Evolutionary conservation across 805 yeast species (phyloP).

Genomic region (Starmerella asiatica): DNA sequence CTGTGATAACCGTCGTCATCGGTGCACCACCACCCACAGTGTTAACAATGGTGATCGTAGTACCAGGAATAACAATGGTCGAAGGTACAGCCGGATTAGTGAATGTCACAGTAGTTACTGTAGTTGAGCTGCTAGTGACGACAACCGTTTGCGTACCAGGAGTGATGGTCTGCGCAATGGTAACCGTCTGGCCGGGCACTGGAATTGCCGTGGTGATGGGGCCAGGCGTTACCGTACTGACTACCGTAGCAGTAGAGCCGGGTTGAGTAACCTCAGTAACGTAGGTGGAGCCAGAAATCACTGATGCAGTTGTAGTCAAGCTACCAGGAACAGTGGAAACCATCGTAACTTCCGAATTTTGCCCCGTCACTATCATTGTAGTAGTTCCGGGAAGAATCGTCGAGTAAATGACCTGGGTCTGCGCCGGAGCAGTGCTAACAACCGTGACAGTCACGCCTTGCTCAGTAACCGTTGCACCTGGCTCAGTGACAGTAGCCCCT

Average conservation of each 20-base stretch:
- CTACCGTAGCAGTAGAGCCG: constrained; percentile 4
- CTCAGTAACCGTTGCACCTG: background rate
- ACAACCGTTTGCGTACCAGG: constrained; percentile 12
- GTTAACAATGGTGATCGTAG: constrained; percentile 6
- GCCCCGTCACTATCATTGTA: constrained; percentile 7
- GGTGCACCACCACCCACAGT: constrained; percentile 4
- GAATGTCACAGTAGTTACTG: constrained; percentile 5
- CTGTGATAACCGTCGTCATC: constrained; percentile 2
- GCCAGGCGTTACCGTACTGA: constrained; percentile 8
- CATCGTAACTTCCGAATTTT: constrained; percentile 1
- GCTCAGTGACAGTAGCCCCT: background rate
- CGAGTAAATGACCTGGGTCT: constrained; percentile 8
- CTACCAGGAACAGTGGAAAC: constrained; percentile 6
- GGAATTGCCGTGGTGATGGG: constrained; percentile 1
- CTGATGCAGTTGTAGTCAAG: background rate
- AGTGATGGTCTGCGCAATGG: constrained; percentile 5
- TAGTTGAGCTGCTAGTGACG: background rate
- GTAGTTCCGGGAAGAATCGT: constrained; percentile 10
- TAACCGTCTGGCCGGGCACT: constrained; percentile 3
- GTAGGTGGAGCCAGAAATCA: constrained; percentile 7
- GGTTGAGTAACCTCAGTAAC: constrained; percentile 5
- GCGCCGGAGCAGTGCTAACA: constrained; percentile 3
- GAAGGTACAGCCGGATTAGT: background rate
- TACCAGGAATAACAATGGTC: constrained; percentile 5
- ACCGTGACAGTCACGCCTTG: background rate